Evolutionary conservation across 108 stramenopile species (phyloP), one percentile per base, ranked within the genome.

Genomic region (Pseudonitzschia pungens): DNA sequence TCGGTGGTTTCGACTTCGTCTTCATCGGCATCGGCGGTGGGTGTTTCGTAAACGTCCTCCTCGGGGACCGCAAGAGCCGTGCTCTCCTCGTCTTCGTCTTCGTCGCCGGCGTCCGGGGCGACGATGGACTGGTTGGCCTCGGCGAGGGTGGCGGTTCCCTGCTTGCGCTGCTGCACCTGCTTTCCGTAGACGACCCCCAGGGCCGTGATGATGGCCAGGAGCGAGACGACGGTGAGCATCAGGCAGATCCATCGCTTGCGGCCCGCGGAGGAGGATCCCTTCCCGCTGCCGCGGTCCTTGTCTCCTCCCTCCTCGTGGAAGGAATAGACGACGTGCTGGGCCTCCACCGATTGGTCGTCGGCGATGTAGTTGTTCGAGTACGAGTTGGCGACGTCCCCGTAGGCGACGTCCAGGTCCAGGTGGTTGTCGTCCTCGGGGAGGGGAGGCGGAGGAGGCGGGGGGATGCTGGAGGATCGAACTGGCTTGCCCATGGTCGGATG

Each of bases 321-420:
- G 42, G 66, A 24, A 29, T 67, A 67, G 10, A 67, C 66, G 12
- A 67, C 66, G 36, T 67, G 66, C 36, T 44, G 66, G 43, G 66
- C 66, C 28, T 67, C 66, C 4, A 67, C 66, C 6, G 43, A 45
- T 22, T 67, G 43, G 36, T 67, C 66, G 26, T 67, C 66, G 44
- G 45, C 66, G 24, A 55, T 55, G 10, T 26, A 26, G 54, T 55
- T 55, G 24, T 55, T 55, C 9, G 54, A 26, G 54, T 55, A 55
- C 54, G 54, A 48, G 45, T 48, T 48, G 45, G 32, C 28, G 4
- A 26, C 10, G 54, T 26, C 54, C 7, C 60, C 60, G 29, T 62
- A 62, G 20, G 33, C 2, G 4, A 20, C 14, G 36, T 33, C 32
- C 12, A 33, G 27, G 36, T 33, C 32, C 12, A 33, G 27, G 14